Conservation (phyloP, 2,329 filamentous ascomycete species). For the Magnaporthales sp. region DNA sequence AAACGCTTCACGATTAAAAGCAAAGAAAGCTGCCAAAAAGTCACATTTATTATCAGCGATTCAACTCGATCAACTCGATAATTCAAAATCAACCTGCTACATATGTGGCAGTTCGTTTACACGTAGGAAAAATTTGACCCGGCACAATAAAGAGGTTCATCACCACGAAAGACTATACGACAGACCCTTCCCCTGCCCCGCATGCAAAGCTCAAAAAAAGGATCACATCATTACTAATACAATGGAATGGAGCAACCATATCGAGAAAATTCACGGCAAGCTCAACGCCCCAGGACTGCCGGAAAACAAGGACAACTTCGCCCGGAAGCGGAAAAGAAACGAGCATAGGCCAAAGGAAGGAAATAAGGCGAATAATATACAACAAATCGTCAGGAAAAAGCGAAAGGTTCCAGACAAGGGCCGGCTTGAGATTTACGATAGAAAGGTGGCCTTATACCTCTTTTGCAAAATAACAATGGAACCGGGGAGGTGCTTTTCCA, state of each 20-base stretch:
- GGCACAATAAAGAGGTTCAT: slow-evolving; percentile 1
- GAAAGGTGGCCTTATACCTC: not conserved
- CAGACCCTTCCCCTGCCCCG: not conserved
- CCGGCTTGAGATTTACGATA: not conserved
- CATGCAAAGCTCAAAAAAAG: not conserved
- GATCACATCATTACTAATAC: not conserved
- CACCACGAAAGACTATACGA: not conserved
- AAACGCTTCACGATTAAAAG: not conserved
- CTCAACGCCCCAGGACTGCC: not conserved
- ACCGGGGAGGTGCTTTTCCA: not conserved
- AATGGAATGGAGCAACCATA: not conserved
- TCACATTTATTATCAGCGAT: not conserved
- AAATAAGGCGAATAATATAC: not conserved
- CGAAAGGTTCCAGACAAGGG: not conserved
- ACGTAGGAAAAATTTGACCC: not conserved
- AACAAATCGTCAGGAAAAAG: not conserved
- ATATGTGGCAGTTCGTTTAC: not conserved
- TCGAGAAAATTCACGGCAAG: not conserved
- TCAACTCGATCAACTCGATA: not conserved
- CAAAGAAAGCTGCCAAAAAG: not conserved
- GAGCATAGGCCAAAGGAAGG: not conserved
- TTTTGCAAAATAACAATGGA: not conserved
- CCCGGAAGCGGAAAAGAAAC: not conserved
- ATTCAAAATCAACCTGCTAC: not conserved
- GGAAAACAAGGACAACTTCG: not conserved